Base-by-base conservation (phyloP, 106 monocot species). In the Platanthera guangdongensis region DNA sequence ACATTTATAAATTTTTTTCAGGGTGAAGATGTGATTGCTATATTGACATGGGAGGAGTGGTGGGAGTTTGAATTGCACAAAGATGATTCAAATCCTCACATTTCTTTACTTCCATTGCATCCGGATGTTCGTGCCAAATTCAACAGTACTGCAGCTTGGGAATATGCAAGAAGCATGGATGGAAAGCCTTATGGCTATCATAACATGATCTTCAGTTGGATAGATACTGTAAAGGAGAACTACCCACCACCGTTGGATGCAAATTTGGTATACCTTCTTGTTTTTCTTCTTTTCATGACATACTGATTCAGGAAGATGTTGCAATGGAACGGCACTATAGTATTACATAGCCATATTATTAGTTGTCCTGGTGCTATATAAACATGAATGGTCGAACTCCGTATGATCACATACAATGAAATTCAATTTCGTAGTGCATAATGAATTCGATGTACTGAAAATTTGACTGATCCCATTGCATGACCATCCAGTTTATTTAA, bases 141-240 rank as follows among this genome's bases (percentile, higher is more conserved):
- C 67, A 92, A 92, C 62, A 75, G 57, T n/a, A 86, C 86, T 60
- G 91, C 91, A 18, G 91, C 91, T 4, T 92, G 91, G 86, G 86
- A 84, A 32, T 92, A 88, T 80, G 91, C 83, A 7, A 86, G 84
- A 78, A 86, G 82, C 82, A 86, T 92, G 91, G 39, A 32, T 18
- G 84, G 86, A 45, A 82, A 80, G 28, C 86, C 86, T 52, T 92
- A 88, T 64, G 91, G 88, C 4, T 92, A 92, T 70, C 91, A 92
- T 72, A 92, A 92, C 70, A 84, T 92, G 91, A 88, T 92, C 30
- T 88, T 88, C 62, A 92, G 91, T 50, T 92, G 91, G 91, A 92
- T 92, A 53, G 91, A 92, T 80, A 92, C 88, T 49, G 53, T 79
- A 52, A 84, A 67, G 21, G 82, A 76, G 63, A 92, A 92, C 55